Conservation (phyloP, 805 yeast species). For the Yarrowia sp. region DNA sequence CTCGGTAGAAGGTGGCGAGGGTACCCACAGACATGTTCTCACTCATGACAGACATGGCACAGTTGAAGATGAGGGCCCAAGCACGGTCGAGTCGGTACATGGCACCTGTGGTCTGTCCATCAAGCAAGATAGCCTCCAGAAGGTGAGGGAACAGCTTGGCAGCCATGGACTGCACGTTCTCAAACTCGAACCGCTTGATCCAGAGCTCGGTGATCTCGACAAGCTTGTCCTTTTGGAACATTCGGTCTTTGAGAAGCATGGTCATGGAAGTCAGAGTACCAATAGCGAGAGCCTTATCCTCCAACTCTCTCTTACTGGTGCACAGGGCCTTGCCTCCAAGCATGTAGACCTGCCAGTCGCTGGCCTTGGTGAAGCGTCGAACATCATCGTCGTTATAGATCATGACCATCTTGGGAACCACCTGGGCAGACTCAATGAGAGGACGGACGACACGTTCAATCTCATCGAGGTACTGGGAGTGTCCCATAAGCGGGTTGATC, state of each 20-base stretch:
- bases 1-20: constrained; percentile 10
- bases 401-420: constrained; percentile 81
- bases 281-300: constrained; percentile 8
- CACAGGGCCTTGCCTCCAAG: constrained; percentile 13
- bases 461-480: constrained; percentile 82
- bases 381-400: constrained; percentile 85
- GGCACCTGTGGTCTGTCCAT: constrained; percentile 32
- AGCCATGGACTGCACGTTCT: constrained; percentile 88
- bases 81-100: constrained; percentile 19
- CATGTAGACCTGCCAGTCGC: constrained; percentile 17
- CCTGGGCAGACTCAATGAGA: constrained; percentile 78
- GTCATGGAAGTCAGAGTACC: constrained; percentile 13
- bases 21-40: constrained; percentile 22
- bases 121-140: constrained; percentile 56
- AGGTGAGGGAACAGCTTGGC: constrained; percentile 80
- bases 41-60: constrained; percentile 11
- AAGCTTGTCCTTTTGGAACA: constrained; percentile 38
- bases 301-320: constrained; percentile 11
- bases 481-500: constrained; percentile 60
- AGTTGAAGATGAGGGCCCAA: constrained; percentile 20
- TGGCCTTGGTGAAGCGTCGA: constrained; percentile 62
- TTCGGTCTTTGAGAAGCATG: constrained; percentile 16
- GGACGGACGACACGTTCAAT: constrained; percentile 86
- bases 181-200: constrained; percentile 85
- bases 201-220: constrained; percentile 82